Evolutionary conservation across 177 flowering plant genomes (phyloP), one percentile per base, ranked within the genome.

Genomic region (Vitis hybrid): DNA sequence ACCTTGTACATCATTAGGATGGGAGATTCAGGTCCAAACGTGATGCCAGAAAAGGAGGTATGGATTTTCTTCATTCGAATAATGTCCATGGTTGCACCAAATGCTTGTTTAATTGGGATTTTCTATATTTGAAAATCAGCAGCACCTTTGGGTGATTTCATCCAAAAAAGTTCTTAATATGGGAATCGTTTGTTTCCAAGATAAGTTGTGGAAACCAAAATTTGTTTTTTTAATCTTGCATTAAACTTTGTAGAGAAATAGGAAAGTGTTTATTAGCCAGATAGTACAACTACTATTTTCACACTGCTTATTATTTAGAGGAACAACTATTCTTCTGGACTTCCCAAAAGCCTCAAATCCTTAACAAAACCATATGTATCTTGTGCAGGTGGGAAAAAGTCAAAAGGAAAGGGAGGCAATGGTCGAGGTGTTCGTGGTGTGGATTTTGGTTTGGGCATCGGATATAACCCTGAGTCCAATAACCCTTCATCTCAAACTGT

Each of bases 351-450:
- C 52, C 57, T 32, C n/a, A 2, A 46, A 1, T 7, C 9, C 10
- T 35, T 41, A 41, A 50, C 4, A 3, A 21, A 14, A 57, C 27
- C 17, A 54, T 62, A 24, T 50, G 61, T 75, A 52, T 58, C 61
- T 64, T 74, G 20, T 79, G 79, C 86, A 87, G 97, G 97, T 82
- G 98, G 94, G 58, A 92, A 85, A 70, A 91, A 84, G 69, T 88
- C 81, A 56, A 84, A 80, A 81, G 95, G 91, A 18, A 90, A 84
- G 74, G 88, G 84, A 70, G 84, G 82, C 11, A 73, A 86, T 58
- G 87, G 91, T 74, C 86, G 91, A 71, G 99, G 98, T 63, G 97
- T 95, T 20, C 97, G 99, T 61, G 99, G 99, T 60, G 98, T 95
- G 76, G 98, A 95, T 83, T 95, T 76, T 80, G 99, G 99, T 65